Evolutionary conservation across 345 rosid species (phyloP), one percentile per base, ranked within the genome.

Genomic region (Salix exigua): DNA sequence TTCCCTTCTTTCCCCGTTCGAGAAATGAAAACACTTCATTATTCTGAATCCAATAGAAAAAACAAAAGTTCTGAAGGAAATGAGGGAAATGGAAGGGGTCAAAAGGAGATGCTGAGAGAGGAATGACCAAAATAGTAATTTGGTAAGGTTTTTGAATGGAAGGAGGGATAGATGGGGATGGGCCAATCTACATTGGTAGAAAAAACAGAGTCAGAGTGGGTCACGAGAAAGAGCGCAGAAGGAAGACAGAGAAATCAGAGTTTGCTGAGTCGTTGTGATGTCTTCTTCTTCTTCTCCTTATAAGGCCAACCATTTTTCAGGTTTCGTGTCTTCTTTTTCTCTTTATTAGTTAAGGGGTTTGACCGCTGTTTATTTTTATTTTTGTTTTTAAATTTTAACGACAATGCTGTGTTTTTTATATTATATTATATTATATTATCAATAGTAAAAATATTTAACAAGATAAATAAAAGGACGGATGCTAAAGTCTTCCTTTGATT

Each of bases 21-120:
- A 86, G 88, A 96, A 96, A 85, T 96, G 98, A 83, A 96, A 96
- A 80, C 99, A 93, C 92, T 91, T 96, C 99, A 93, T 95, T 70
- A 37, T 28, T 25, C 63, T 9, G 6, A 25, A 7, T 1, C 21
- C 46, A 10, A 21, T 4, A 51, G 5, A n/a, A 40, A 30, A 2
- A 30, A 0, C 0, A 6, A 5, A 31, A 21, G 44, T 9, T 66
- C 33, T 33, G 6, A 26, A 21, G n/a, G 6, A 58, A 69, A 55
- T 7, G 26, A 48, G 50, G 38, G 3, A 10, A 31, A 61, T 17
- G 69, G 38, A 6, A 26, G 33, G 63, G 23, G 62, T 28, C 6
- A 44, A 60, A 38, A 31, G 40, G 50, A 71, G 63, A 9, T 2
- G 73, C 19, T 50, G 73, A 71, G 51, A 3, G 44, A 44, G 23